Evolutionary conservation across 495 filamentous ascomycete genomes (phyloP).

Genomic region (Peziza echinospora): DNA sequence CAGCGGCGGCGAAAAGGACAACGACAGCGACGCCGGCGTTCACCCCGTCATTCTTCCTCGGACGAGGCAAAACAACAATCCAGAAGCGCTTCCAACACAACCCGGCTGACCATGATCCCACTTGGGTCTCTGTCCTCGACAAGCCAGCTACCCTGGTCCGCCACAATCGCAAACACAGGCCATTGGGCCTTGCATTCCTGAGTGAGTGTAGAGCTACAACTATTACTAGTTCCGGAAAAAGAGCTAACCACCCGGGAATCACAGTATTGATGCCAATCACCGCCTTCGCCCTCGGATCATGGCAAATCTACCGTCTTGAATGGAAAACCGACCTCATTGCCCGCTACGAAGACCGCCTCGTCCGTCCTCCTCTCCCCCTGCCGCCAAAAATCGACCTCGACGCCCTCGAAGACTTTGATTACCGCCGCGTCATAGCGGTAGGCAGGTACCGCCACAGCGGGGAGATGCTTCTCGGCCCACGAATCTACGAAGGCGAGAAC

Average conservation of each 20-base stretch:
- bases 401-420: constrained; percentile 76
- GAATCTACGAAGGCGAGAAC: constrained; percentile 69
- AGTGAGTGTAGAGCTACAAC: constrained; percentile 25
- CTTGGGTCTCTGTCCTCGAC: constrained; percentile 73
- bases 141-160: constrained; percentile 59
- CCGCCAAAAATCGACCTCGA: constrained; percentile 59
- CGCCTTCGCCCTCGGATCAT: constrained; percentile 72
- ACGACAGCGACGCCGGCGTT: too few relatives aligned
- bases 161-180: constrained; percentile 43
- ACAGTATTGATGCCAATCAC: constrained; percentile 75
- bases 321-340: constrained; percentile 90
- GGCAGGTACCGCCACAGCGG: constrained; percentile 63
- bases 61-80: too few relatives aligned
- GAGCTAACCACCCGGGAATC: not conserved
- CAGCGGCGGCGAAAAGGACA: too few relatives aligned
- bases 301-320: constrained; percentile 82
- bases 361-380: constrained; percentile 66
- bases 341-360: constrained; percentile 69
- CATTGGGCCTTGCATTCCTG: constrained; percentile 60
- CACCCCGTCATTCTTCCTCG: too few relatives aligned
- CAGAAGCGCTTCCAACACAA: too few relatives aligned
- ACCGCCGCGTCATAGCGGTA: constrained; percentile 58
- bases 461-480: constrained; percentile 89
- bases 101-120: too few relatives aligned
- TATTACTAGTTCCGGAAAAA: constrained; percentile 2